phyloP scores from a whole-genome alignment of 257 asterid genomes.

The Solanum bulbocastanum region DNA sequence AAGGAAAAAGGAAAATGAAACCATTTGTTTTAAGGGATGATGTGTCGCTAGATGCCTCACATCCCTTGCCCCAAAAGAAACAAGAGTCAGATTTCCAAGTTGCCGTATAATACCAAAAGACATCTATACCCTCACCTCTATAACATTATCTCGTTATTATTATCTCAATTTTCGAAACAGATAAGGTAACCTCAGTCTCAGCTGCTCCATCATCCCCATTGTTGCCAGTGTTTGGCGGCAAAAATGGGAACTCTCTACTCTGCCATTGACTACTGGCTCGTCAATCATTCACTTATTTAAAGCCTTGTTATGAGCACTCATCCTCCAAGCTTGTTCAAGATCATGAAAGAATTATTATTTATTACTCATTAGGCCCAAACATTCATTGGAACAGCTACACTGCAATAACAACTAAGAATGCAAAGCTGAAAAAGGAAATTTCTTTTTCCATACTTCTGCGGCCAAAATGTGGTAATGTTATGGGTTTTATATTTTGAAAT shows the following conservation, averaged over 20 bases:
- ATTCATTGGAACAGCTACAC: neutral
- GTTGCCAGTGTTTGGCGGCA: neutral
- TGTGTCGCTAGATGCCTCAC: neutral
- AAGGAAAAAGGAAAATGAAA: neutral
- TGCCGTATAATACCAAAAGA: neutral
- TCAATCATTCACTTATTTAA: constrained; percentile 23
- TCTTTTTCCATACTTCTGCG: neutral
- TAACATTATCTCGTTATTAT: neutral
- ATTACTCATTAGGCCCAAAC: neutral
- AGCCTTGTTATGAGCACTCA: neutral
- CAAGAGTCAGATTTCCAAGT: neutral
- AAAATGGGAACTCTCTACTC: constrained; percentile 31
- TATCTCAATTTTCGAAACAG: neutral
- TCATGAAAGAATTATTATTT: neutral
- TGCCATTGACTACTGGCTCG: constrained; percentile 44
- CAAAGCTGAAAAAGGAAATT: neutral
- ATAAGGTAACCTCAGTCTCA: neutral
- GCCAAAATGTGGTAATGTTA: neutral
- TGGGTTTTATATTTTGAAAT: neutral
- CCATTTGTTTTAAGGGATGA: neutral
- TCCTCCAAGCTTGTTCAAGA: neutral
- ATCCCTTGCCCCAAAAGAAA: neutral
- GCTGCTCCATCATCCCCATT: neutral
- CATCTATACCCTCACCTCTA: neutral
- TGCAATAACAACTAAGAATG: neutral